Evolutionary conservation across 805 yeast genomes (phyloP).

Genomic region (Wickerhamomyces kurtzmanii): DNA sequence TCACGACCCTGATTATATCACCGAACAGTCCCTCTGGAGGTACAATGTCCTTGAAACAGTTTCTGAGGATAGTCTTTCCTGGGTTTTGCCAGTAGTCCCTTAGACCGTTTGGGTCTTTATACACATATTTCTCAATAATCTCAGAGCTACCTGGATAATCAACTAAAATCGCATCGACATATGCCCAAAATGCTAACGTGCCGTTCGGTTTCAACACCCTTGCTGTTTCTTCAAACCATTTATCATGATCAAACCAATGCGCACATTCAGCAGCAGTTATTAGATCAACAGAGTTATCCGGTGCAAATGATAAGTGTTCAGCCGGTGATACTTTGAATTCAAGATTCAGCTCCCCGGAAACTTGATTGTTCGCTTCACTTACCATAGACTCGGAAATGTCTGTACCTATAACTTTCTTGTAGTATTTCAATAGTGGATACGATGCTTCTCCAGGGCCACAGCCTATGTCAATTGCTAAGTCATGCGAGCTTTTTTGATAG

Average conservation of each 20-base stretch:
- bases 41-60: conserved; percentile 28
- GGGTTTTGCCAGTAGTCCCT: conserved; percentile 64
- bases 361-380: conserved; percentile 24
- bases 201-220: conserved; percentile 44
- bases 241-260: conserved; percentile 55
- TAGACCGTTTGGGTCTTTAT: conserved; percentile 30
- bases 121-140: conserved; percentile 38
- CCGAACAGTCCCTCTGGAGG: conserved; percentile 30
- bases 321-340: conserved; percentile 5
- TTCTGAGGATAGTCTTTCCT: conserved; percentile 39
- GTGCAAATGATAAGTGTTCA: conserved; percentile 12
- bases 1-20: conserved; percentile 23
- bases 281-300: conserved; percentile 34
- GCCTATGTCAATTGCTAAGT: conserved; percentile 41
- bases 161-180: conserved; percentile 50
- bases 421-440: conserved; percentile 27
- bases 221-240: conserved; percentile 33
- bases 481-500: conserved; percentile 23
- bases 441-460: conserved; percentile 63
- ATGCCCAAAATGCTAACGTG: conserved; percentile 59
- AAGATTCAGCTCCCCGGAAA: conserved; percentile 1
- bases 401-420: conserved; percentile 37
- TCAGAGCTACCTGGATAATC: conserved; percentile 39
- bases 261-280: conserved; percentile 61
- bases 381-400: conserved; percentile 49